Base-by-base conservation (phyloP, 129 eudicot species). In the Artemisia tridentata region DNA sequence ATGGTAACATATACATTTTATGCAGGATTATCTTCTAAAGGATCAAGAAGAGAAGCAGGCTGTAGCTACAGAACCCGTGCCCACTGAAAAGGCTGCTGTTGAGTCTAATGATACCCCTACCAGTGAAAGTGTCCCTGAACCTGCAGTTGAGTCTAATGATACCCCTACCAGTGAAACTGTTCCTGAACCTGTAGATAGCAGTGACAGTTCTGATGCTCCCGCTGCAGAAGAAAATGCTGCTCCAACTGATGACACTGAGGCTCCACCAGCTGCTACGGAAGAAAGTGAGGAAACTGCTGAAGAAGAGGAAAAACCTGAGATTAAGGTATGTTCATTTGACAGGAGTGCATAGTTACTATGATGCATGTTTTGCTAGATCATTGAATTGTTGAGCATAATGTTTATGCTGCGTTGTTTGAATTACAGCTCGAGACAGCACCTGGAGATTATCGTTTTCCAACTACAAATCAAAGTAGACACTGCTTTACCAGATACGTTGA, bases 341-440 rank as follows among this genome's bases (percentile, higher is more conserved):
- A 18, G 17, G 20, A 27, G n/a, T 56, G 48, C 20, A 18, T 34
- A 3, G 5, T 48, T 2, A 13, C 43, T 71, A 49, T 10, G 15
- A 46, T 47, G 6, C 6, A 12, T n/a, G 11, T 63, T 12, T 51
- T 19, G 29, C 50, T 27, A 63, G 8, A 76, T 16, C 56, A 17
- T 51, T 51, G 7, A 4, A 15, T 14, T 8, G 17, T 51, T 51
- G 17, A 14, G 18, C 56, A 15, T 51, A 51, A 51, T 25, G 11
- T 43, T 14, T 61, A 63, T 58, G 41, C 18, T 71, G 4, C 29
- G 16, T 56, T 17, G 63, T 50, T 64, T 70, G 0, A 10, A 27
- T 31, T 64, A 77, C 84, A 93, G 98, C 86, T 93, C 19, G 98
- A 93, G 82, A 93, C 98, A 7, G 98, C 98, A 61, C 98, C 96